Evolutionary conservation across 164 flowering plant genomes (phyloP).

Genomic region (Kingdonia uniflora): DNA sequence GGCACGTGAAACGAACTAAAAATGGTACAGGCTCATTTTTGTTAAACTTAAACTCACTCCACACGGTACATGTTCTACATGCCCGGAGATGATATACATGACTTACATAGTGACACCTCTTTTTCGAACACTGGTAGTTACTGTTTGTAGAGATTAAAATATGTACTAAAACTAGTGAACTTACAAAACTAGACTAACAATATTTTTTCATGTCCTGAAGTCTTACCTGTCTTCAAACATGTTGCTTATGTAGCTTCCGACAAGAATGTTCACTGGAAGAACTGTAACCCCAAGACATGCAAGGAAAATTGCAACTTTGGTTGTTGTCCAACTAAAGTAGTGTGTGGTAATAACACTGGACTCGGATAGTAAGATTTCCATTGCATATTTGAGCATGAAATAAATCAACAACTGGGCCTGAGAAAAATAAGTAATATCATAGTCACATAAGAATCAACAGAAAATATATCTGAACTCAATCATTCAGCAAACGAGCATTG

Average conservation of each 20-base stretch:
- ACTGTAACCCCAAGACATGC: constrained; percentile 84
- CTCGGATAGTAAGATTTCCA: constrained; percentile 78
- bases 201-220: not conserved
- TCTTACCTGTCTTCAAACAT: constrained; percentile 75
- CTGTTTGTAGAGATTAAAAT: no score
- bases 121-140: no score
- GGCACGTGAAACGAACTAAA: no score
- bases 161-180: no score
- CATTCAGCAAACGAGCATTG: no score
- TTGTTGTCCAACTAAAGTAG: constrained; percentile 70
- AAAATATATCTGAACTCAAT: no score
- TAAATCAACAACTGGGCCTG: constrained; percentile 76
- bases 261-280: constrained; percentile 65
- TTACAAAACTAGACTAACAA: no score
- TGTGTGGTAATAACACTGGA: constrained; percentile 62
- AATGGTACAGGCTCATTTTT: no score
- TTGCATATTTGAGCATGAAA: constrained; percentile 87
- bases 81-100: no score
- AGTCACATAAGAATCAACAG: not conserved
- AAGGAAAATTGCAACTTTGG: constrained; percentile 61
- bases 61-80: no score
- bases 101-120: no score
- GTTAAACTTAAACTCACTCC: no score
- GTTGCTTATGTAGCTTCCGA: constrained; percentile 78
- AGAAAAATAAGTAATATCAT: not conserved